A percentile compares a stretch with the other conserved stretches of the same genome.
Evolutionary conservation across 768 basidiomycete species (phyloP).

Genomic region (Russula griseocarnosa): DNA sequence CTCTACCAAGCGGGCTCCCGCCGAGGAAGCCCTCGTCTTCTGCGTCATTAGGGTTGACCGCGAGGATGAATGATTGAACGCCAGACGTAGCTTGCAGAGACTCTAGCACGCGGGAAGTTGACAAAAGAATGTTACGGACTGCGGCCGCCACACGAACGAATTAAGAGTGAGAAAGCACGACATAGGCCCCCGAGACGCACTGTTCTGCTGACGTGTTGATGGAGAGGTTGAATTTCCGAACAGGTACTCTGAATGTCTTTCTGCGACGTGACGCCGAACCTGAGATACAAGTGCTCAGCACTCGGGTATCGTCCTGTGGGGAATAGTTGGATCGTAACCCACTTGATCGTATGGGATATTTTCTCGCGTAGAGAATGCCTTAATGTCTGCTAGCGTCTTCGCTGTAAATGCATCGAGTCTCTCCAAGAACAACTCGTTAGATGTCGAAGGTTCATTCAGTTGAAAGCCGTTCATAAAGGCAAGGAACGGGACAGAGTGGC

Average conservation of each 20-base stretch:
- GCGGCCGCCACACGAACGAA: conserved; percentile 11
- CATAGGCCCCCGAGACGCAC: conserved; percentile 21
- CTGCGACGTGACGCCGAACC: conserved; percentile 50
- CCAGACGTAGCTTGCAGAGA: conserved; percentile 48
- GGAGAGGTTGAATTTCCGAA: conserved; percentile 35
- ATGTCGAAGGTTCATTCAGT: conserved; percentile 33
- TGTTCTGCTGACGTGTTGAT: conserved; percentile 16
- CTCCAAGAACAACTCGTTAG: conserved; percentile 57
- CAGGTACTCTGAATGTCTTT: conserved; percentile 59
- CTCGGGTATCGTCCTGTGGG: not conserved
- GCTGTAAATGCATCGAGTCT: conserved; percentile 61
- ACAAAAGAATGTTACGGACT: conserved; percentile 48
- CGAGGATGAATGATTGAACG: conserved; percentile 59
- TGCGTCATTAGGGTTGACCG: conserved; percentile 49
- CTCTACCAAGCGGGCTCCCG: conserved; percentile 54
- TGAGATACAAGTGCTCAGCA: conserved; percentile 36
- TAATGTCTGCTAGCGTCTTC: conserved; percentile 53
- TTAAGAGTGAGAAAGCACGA: not conserved
- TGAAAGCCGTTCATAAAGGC: conserved; percentile 14
- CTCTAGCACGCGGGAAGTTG: conserved; percentile 53
- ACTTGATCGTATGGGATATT: conserved; percentile 58
- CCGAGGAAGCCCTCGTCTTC: conserved; percentile 57
- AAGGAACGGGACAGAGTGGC: not conserved
- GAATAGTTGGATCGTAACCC: conserved; percentile 20
- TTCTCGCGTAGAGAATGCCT: conserved; percentile 59